phyloP scores from a whole-genome alignment of 148 eudicot genomes.

The Fagopyrum tataricum region DNA sequence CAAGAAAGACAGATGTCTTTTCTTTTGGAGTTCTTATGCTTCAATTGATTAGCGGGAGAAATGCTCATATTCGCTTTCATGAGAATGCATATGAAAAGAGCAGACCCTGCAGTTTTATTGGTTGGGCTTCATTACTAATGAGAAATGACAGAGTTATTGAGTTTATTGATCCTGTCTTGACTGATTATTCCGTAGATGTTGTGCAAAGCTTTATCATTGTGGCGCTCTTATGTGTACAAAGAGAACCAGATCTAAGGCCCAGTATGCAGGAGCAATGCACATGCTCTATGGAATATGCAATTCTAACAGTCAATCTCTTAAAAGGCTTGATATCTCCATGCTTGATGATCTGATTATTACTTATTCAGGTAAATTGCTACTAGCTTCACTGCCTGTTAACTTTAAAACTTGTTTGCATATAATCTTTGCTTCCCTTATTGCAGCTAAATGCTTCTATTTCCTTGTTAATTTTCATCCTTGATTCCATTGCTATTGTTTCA shows the following conservation, averaged over 20 bases:
- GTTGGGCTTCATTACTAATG: not conserved
- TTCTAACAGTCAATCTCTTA: not conserved
- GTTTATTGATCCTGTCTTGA: not conserved
- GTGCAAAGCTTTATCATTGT: not conserved
- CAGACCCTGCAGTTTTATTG: not conserved
- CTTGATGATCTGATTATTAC: not conserved
- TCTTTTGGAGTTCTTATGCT: conserved; percentile 88
- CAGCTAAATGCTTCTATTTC: too few species aligned
- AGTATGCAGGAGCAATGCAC: not conserved
- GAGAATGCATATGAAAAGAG: too few species aligned
- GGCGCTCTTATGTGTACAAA: not conserved
- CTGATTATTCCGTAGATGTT: not conserved
- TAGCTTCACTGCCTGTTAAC: not conserved
- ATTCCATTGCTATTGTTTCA: too few species aligned
- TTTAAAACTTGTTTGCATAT: too few species aligned
- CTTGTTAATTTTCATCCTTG: too few species aligned
- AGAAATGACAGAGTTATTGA: not conserved
- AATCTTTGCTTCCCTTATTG: too few species aligned
- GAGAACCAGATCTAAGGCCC: not conserved
- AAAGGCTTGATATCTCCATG: not conserved
- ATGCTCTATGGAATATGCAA: not conserved
- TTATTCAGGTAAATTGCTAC: not conserved
- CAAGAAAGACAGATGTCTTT: conserved; percentile 84
- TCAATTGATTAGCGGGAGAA: conserved; percentile 67
- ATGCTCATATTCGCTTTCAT: too few species aligned